Evolutionary conservation across 805 yeast genomes (phyloP).

Genomic region (Kuraishia ogatae): DNA sequence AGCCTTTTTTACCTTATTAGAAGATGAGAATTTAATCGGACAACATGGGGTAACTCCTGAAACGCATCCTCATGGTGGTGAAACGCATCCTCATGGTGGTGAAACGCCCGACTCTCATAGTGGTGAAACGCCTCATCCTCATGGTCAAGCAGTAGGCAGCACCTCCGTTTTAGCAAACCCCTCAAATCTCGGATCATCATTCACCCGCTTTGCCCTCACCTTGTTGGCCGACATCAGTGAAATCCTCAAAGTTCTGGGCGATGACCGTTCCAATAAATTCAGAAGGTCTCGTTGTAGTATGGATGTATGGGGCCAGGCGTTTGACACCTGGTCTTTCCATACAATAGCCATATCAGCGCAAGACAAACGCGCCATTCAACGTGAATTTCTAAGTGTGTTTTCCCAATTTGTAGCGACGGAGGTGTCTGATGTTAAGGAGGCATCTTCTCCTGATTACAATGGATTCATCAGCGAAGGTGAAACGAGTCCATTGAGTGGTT

Average conservation of each 20-base stretch:
- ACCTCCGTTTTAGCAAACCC: no score
- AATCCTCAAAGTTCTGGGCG: background rate
- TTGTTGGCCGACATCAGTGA: slow-evolving; percentile 1
- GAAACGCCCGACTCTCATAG: no score
- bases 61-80: no score
- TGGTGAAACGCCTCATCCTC: no score
- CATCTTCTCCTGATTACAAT: slow-evolving; percentile 28
- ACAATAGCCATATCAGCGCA: slow-evolving; percentile 10
- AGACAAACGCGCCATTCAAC: slow-evolving; percentile 26
- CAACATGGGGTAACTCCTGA: slow-evolving; percentile 5
- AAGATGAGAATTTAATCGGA: background rate
- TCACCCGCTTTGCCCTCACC: background rate
- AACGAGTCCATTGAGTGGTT: slow-evolving; percentile 32
- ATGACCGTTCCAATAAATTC: slow-evolving; percentile 22
- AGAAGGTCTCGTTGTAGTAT: slow-evolving; percentile 33
- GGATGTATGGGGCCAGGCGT: slow-evolving; percentile 35
- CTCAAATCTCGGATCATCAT: background rate
- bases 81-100: no score
- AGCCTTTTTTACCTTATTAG: slow-evolving; percentile 11
- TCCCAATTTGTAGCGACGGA: slow-evolving; percentile 26
- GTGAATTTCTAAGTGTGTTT: slow-evolving; percentile 30
- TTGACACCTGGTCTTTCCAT: slow-evolving; percentile 12
- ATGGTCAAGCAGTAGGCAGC: no score
- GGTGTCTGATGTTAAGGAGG: slow-evolving; percentile 8
- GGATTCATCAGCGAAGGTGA: slow-evolving; percentile 26